A percentile compares a stretch with the other conserved stretches of the same genome.
Evolutionary conservation across 495 filamentous ascomycete species (phyloP).

Genomic region (Clohesyomyces aquaticus): DNA sequence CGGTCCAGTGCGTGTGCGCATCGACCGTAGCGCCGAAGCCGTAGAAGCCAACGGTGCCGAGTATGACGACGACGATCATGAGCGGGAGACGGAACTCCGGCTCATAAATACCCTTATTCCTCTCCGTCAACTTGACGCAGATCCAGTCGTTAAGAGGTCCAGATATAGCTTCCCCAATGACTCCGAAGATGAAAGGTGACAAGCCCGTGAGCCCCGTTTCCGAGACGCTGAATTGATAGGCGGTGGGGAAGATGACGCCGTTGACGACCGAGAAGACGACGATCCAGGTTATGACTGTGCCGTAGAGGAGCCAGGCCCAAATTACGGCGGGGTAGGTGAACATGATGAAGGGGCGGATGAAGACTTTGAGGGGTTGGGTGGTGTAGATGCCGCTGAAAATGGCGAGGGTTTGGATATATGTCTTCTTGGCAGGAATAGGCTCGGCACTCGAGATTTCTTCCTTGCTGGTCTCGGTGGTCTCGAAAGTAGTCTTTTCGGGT

Average conservation of each 20-base stretch:
- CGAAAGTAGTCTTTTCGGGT: background rate
- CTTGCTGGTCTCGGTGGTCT: background rate
- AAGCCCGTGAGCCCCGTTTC: conserved; percentile 56
- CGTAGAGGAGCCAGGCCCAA: conserved; percentile 59
- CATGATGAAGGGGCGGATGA: conserved; percentile 54
- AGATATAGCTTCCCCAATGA: conserved; percentile 55
- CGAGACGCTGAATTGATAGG: conserved; percentile 59
- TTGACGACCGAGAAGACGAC: conserved; percentile 59
- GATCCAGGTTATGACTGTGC: conserved; percentile 57
- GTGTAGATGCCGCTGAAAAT: conserved; percentile 51
- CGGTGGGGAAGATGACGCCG: conserved; percentile 54
- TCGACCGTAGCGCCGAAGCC: conserved; percentile 65
- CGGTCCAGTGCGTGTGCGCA: conserved; percentile 58
- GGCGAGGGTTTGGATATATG: conserved; percentile 41
- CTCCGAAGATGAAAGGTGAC: conserved; percentile 54
- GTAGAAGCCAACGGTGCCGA: conserved; percentile 59
- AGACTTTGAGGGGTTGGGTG: conserved; percentile 55
- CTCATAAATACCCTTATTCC: conserved; percentile 58
- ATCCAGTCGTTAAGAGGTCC: conserved; percentile 59
- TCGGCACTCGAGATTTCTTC: conserved; percentile 3
- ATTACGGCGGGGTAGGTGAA: conserved; percentile 60
- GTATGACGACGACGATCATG: conserved; percentile 51
- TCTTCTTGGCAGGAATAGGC: conserved; percentile 34
- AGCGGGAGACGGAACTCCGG: conserved; percentile 60
- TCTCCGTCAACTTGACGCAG: conserved; percentile 51